Evolutionary conservation across 2,329 filamentous ascomycete species (phyloP), one percentile per base, ranked within the genome.

Genomic region (Aureobasidium uvarum): DNA sequence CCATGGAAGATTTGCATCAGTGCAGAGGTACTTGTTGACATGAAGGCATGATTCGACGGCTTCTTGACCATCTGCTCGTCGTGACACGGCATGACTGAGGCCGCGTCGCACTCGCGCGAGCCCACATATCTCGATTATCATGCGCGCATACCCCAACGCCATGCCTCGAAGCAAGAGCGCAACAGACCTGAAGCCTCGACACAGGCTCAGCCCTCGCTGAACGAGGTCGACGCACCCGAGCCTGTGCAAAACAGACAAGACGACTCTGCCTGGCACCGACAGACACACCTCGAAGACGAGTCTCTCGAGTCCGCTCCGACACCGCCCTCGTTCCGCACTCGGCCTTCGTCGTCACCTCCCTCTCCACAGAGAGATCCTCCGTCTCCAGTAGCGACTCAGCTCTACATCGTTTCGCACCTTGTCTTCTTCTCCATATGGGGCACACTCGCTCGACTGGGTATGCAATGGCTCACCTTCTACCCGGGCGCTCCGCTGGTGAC

Each of bases 361-460:
- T 46, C 31, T 25, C n/a, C 43, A 20, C 14, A 25, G 11, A 59
- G 36, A 46, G 23, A 64, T 41, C 31, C 56, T 11, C 28, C 64
- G 8, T 52, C 63, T 0, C 23, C 62, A 3, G 68, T 69, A 11
- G 74, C 78, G 2, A 80, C 77, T 0, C 72, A 80, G 51, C 66
- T 80, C 8, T 81, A 92, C 77, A 92, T 88, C 1, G 74, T 92
- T 67, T 92, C 91, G 0, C 91, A 96, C 76, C 85, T 97, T 28
- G 81, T 96, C 66, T 83, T 97, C 73, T 97, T 96, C 77, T 87
- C 93, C 20, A 83, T 97, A 20, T 77, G 94, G 45, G 94, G 94
- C 41, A 95, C 92, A 0, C 83, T 97, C 31, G 90, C 92, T 0
- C 86, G 94, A 13, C 79, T 97, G 0, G 93, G 92, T 4, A 78